Evolutionary conservation across 352 stramenopile genomes (phyloP), one percentile per base, ranked within the genome.

Genomic region (Phytophthora europaea): DNA sequence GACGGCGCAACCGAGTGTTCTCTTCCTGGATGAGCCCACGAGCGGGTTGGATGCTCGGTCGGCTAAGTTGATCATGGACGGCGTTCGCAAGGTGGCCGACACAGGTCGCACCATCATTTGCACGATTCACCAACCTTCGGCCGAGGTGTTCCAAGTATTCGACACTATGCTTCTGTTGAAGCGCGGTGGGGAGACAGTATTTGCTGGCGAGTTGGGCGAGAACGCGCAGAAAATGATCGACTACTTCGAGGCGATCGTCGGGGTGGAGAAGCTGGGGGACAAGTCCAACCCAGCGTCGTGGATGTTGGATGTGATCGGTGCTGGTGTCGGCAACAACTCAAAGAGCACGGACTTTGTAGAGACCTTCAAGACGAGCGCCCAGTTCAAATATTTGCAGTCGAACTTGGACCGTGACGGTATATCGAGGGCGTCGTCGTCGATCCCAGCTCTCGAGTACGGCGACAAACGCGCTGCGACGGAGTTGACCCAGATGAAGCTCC

Each of bases 21-120:
- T 72, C 26, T 72, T 72, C 50, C 31, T 69, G 22, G 66, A 73
- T 43, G 66, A 69, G 36, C 66, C 66, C 31, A 73, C 59, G 4
- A 73, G 66, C 18, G 43, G 66, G 4, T 54, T 67, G 34, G 65
- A 72, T 51, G 65, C 65, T 15, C 65, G 65, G 12, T 72, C 65
- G 8, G 57, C 65, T 4, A 67, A 72, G 20, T 22, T 72, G 34
- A 72, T 72, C 65, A 61, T 72, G 65, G 50, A 67, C 16, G 65
- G 65, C n/a, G 57, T 72, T 12, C 65, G 65, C 18, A 72, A 67
- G 22, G 65, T 72, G 8, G 65, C 65, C 10, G 23, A 72, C n/a
- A 62, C 56, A 2, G 57, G 57, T 0, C 33, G 65, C 23, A 72
- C 65, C 0, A 38, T 72, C 16, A 16, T 72, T 23, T 72, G 54